Base-by-base conservation (phyloP, 768 basidiomycete species). In the Tulasnella calospora region DNA sequence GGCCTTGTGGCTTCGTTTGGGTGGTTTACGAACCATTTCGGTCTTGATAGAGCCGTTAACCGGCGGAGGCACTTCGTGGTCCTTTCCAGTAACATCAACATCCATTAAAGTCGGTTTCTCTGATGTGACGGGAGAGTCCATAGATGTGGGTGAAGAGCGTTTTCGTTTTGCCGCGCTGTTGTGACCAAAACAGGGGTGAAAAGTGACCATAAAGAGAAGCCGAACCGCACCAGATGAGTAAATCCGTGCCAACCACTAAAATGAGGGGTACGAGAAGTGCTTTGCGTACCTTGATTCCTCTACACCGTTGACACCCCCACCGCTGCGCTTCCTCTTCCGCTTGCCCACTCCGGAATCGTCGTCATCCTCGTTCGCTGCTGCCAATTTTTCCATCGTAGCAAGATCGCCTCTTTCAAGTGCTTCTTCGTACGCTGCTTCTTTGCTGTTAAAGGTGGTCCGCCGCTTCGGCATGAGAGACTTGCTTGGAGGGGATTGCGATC, bases 391-490 rank as follows among this genome's bases (percentile, higher is more conserved):
- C 17, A 46, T 79, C 35, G 79, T 78, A 61, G 74, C 78, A 71
- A 51, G 79, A 27, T 80, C 76, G 40, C 79, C 82, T 61, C 27
- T 91, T 91, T 51, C 89, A 12, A 77, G 69, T 13, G 81, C 79
- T 71, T 74, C 80, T 71, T 75, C 79, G 61, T 76, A 55, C 27
- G 46, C 92, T 21, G 96, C 94, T 84, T 98, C 97, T 78, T 97
- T 88, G 82, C 94, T 96, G 84, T 99, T 99, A 95, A 99, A 97
- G 73, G 98, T 99, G 82, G 94, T 95, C 79, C 98, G 88, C 74
- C 94, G 90, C 85, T 96, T 97, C 55, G 92, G 88, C 27, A 81
- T 76, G 21, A 72, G 78, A 51, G 75, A 77, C 23, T 79, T 80
- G 71, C 47, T n/a, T 12, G 86, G 86, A 2, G 92, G 94, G 35